A percentile compares a stretch with the other conserved stretches of the same genome.
phyloP scores from a whole-genome alignment of 1,284 basidiomycete genomes.

The Phaffia rhodozyma region DNA sequence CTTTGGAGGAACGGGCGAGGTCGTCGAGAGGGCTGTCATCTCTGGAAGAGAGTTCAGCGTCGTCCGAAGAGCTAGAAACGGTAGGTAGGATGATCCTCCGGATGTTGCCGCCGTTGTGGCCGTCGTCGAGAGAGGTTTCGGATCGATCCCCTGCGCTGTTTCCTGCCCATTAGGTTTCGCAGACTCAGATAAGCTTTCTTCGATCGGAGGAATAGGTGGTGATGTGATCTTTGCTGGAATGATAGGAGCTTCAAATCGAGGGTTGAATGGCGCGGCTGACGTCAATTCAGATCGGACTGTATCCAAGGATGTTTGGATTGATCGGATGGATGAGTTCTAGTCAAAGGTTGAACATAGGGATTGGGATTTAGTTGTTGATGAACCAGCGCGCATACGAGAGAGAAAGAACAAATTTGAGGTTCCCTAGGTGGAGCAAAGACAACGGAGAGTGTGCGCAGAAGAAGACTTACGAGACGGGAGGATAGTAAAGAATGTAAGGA shows the following conservation, averaged over 20 bases:
- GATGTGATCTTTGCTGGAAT: background rate
- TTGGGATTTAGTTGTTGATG: no score
- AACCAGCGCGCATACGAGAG: background rate
- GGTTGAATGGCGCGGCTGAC: constrained; percentile 9
- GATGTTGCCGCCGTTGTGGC: background rate
- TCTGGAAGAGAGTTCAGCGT: no score
- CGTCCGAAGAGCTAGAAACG: background rate
- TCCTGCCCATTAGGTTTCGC: background rate
- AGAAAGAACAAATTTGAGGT: background rate
- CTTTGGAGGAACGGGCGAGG: no score
- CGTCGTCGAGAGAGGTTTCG: background rate
- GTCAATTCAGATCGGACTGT: constrained; percentile 2
- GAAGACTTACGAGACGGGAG: constrained; percentile 53
- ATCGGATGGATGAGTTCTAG: constrained; percentile 4
- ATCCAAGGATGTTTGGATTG: constrained; percentile 4
- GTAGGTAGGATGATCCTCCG: background rate
- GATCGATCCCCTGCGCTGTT: no score
- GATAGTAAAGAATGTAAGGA: constrained; percentile 68
- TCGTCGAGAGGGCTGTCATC: no score
- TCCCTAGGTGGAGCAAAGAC: background rate
- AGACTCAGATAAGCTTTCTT: background rate
- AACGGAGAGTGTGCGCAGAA: background rate
- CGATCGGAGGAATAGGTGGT: background rate
- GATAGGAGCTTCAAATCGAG: constrained; percentile 9
- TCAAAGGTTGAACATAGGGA: background rate